Percentiles rank a stretch among this genome's conserved stretches.
Conservation (phyloP, 129 eudicot genomes). For the Escallonia herrerae region DNA sequence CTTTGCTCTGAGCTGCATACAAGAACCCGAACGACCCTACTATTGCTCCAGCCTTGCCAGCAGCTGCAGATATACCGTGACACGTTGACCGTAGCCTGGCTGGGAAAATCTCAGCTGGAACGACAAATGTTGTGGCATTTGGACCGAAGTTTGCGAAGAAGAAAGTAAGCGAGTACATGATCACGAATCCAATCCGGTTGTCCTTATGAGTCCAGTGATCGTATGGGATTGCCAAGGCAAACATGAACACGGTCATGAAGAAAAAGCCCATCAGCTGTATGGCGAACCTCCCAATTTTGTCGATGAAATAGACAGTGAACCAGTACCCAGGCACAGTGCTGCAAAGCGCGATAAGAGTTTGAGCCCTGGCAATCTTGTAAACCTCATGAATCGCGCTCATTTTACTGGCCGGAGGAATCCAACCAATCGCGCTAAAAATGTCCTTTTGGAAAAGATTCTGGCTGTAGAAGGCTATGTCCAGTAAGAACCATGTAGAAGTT, state of each 20-base stretch:
- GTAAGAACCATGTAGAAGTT: constrained; percentile 57
- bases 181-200: constrained; percentile 59
- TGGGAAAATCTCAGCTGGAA: constrained; percentile 71
- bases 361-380: constrained; percentile 54
- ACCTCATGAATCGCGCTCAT: constrained; percentile 66
- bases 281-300: constrained; percentile 47
- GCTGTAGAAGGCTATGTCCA: constrained; percentile 63
- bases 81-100: constrained; percentile 72
- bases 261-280: constrained; percentile 70
- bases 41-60: constrained; percentile 73
- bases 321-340: constrained; percentile 82
- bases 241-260: constrained; percentile 77
- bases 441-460: constrained; percentile 70
- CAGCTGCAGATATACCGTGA: constrained; percentile 73
- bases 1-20: constrained; percentile 54
- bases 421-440: constrained; percentile 55
- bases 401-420: constrained; percentile 47
- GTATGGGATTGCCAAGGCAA: constrained; percentile 70
- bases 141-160: constrained; percentile 80
- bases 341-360: constrained; percentile 64
- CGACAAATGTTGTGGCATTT: constrained; percentile 62
- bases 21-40: constrained; percentile 69
- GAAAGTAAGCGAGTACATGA: constrained; percentile 61
- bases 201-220: constrained; percentile 59
- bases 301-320: constrained; percentile 62